Evolutionary conservation across 129 eudicot genomes (phyloP).

Genomic region (Heracleum sosnowskyi): DNA sequence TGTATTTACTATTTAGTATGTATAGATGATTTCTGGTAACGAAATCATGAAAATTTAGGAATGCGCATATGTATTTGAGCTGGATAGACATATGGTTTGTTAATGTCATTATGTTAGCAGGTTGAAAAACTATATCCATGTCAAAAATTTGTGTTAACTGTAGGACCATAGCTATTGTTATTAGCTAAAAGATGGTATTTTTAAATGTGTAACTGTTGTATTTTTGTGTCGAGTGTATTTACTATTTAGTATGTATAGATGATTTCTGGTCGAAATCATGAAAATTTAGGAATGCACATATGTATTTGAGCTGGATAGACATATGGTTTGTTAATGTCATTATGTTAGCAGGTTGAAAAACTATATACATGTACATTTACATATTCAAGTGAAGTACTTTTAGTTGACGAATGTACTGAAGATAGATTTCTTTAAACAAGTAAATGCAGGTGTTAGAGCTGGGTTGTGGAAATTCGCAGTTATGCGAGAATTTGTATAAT

Average conservation of each 20-base stretch:
- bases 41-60: not conserved
- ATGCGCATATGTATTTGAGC: not conserved
- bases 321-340: not conserved
- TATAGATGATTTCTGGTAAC: not conserved
- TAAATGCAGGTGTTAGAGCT: constrained; percentile 75
- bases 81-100: not conserved
- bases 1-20: not conserved
- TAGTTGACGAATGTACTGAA: not conserved
- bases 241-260: not conserved
- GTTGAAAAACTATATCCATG: not conserved
- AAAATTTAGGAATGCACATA: not conserved
- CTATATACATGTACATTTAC: not conserved
- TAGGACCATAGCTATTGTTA: not conserved
- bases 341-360: not conserved
- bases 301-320: not conserved
- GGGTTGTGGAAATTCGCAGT: constrained; percentile 95
- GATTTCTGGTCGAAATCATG: not conserved
- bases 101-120: not conserved
- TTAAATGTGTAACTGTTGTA: not conserved
- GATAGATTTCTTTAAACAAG: not conserved
- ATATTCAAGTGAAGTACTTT: not conserved
- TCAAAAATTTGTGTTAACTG: not conserved
- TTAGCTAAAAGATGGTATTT: not conserved
- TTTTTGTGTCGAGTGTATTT: not conserved
- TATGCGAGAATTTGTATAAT: constrained; percentile 69